Conservation (phyloP, 106 monocot species). For the Alisma plantagoaquatica region DNA sequence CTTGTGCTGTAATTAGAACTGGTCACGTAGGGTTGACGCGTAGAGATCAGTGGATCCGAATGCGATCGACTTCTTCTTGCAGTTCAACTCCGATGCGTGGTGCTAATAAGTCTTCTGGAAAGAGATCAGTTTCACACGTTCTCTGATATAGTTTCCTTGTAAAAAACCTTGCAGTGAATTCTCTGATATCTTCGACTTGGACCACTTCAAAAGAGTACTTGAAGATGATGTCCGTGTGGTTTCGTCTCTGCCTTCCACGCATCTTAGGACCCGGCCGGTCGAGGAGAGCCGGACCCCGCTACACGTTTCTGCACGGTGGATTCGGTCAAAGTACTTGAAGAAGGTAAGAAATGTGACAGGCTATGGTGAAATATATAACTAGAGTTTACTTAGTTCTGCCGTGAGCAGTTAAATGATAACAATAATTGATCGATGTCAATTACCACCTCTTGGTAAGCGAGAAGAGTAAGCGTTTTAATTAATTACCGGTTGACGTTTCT, state of each 20-base stretch:
- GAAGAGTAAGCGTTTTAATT: no score
- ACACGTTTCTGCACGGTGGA: conserved; percentile 59
- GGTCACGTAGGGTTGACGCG: neutral
- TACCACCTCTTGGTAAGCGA: no score
- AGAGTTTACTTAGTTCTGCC: no score
- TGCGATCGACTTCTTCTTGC: no score
- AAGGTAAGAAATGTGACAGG: conserved; percentile 24
- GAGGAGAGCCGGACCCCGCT: conserved; percentile 62
- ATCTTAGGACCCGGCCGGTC: conserved; percentile 55
- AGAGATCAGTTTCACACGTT: no score
- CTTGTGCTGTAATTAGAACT: neutral
- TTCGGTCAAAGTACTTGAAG: conserved; percentile 50
- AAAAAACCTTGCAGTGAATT: conserved; percentile 47
- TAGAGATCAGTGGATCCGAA: no score
- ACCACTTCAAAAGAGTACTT: conserved; percentile 73
- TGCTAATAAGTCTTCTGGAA: neutral
- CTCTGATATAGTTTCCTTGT: neutral
- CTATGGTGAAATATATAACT: neutral
- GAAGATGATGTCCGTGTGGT: conserved; percentile 67
- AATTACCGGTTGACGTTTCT: no score
- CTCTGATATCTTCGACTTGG: conserved; percentile 78
- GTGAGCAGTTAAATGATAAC: no score
- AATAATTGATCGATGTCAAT: no score
- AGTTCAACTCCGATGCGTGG: neutral
- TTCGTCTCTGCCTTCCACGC: conserved; percentile 72